Evolutionary conservation across 768 basidiomycete species (phyloP), one percentile per base, ranked within the genome.

Genomic region (Clathrus columnatus): DNA sequence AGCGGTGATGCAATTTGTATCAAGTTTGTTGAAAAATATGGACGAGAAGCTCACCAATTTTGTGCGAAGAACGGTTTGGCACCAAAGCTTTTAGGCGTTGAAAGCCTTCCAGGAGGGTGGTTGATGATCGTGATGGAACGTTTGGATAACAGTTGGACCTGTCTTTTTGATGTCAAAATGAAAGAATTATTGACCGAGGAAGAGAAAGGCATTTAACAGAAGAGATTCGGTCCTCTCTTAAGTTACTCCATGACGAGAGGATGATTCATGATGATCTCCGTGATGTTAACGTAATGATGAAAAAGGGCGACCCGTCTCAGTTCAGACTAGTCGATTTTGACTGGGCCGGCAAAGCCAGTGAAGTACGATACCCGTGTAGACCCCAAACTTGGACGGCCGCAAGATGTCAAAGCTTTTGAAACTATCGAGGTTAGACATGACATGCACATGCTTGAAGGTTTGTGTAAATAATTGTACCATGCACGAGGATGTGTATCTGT

Each of bases 61-160:
- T 64, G 58, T 57, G 64, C 62, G 23, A 51, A 28, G 11, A 18
- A 59, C 30, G 66, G 62, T 2, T 59, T 42, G 59, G 69, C 69
- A 17, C 69, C 68, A 2, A 54, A 18, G 28, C 57, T 72, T 17
- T 44, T 53, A 32, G 66, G 61, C 14, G 63, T 66, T 48, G 62
- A 69, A 27, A 16, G 14, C 14, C 42, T 70, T 8, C 51, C 63
- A 32, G 70, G 67, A 21, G 65, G 67, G 24, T 67, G 64, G 65
- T 65, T 21, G 51, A 65, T 69, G 66, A 68, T 70, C 0, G 62
- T 69, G 21, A 71, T 72, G 69, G 68, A 70, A 18, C 49, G 58
- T 54, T 49, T 70, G n/a, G 29, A 50, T 32, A 57, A 58, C 7
- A n/a, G n/a, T n/a, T n/a, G n/a, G n/a, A n/a, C n/a, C n/a, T n/a